Evolutionary conservation across 2,329 filamentous ascomycete genomes (phyloP), one percentile per base, ranked within the genome.

Genomic region (Phoma sp.): DNA sequence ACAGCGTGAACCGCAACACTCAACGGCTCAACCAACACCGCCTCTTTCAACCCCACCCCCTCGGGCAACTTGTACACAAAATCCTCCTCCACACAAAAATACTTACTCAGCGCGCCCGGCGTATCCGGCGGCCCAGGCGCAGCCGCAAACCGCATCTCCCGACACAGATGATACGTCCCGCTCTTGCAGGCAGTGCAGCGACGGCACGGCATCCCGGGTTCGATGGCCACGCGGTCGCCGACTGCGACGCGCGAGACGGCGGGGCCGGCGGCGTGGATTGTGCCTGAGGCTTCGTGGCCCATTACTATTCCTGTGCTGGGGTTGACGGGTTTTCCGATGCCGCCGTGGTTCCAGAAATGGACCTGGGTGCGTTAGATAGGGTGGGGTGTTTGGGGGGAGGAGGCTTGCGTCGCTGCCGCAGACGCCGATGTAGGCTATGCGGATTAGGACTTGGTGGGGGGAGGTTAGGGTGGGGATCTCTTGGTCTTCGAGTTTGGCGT

Each of bases 41-140:
- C 93, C 69, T 96, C 86, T 78, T 97, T 92, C 72, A 88, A 96
- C 48, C 87, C 88, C 88, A 98, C 92, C 4, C 24, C 54, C 73
- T 89, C 80, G 31, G 90, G 90, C 63, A 97, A 92, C 82, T 94
- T 95, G 80, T 96, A 92, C 78, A 93, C 96, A 90, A 92, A 96
- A 37, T 89, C 82, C 22, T 92, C 91, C 3, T 91, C 91, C 78
- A 96, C 90, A 78, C 91, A 93, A 77, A 96, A 91, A 74, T 96
- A 97, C 76, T 93, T 87, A 59, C 92, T 84, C 66, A 97, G 82
- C 62, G 96, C 83, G 25, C 94, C 94, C 4, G 53, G 59, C 8
- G 68, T 70, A 27, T 68, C 65, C 5, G 90, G 84, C 17, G 96
- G 87, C 2, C 93, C 94, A 5, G 94, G 93, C 1, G 94, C 97